Conservation (phyloP, 2,329 filamentous ascomycete genomes). For the Aspergillus alliaceus region DNA sequence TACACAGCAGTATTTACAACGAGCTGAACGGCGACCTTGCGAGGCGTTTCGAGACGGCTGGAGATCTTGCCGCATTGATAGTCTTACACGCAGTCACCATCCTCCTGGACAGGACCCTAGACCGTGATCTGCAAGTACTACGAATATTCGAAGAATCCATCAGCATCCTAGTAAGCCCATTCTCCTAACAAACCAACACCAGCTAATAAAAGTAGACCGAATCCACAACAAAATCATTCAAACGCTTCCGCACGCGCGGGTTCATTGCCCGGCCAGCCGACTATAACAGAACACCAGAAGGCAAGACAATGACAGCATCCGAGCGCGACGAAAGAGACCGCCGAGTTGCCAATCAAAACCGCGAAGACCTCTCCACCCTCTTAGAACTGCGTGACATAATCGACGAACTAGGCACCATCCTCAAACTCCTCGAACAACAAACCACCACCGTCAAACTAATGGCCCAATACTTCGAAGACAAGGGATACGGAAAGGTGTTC, state of each 20-base stretch:
- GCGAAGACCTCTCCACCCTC: conserved; percentile 62
- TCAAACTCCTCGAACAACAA: conserved; percentile 60
- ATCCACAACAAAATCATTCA: conserved; percentile 62
- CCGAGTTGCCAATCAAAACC: conserved; percentile 57
- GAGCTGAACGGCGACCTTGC: conserved; percentile 66
- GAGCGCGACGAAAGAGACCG: conserved; percentile 46
- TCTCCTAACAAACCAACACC: not conserved
- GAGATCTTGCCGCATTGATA: conserved; percentile 64
- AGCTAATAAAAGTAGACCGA: conserved; percentile 50
- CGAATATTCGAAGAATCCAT: conserved; percentile 67
- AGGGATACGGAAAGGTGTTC: conserved; percentile 50
- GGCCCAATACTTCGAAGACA: conserved; percentile 31
- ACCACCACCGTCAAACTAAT: conserved; percentile 48
- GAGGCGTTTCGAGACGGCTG: conserved; percentile 60
- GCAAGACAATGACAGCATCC: conserved; percentile 31
- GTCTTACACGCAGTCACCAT: conserved; percentile 63
- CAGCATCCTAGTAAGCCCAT: conserved; percentile 55
- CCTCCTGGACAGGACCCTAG: conserved; percentile 59
- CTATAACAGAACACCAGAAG: conserved; percentile 28
- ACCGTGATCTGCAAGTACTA: conserved; percentile 63
- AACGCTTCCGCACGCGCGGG: conserved; percentile 60
- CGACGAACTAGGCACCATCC: conserved; percentile 60
- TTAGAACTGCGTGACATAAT: conserved; percentile 65
- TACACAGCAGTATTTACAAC: conserved; percentile 65
- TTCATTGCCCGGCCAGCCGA: conserved; percentile 47